Base-by-base conservation (phyloP, 768 basidiomycete genomes). In the Lepiota venenata region DNA sequence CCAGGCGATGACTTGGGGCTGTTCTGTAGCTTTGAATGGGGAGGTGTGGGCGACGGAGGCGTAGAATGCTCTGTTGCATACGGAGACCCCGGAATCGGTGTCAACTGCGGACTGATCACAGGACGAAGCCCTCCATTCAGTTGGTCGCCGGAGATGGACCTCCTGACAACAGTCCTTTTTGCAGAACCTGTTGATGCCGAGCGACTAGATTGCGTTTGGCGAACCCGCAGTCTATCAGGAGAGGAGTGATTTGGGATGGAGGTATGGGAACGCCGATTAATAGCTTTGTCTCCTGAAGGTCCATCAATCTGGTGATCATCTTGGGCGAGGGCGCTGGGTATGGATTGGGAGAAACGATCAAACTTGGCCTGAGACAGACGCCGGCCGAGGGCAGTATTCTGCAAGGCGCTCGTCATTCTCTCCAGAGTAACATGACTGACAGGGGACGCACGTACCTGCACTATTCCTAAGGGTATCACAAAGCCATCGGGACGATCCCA, bases 401-500 rank as follows among this genome's bases (percentile, higher is more conserved):
- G 55, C n/a, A 27, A 38, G 25, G 21, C 37, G 48, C 14, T 48
- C 21, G 20, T 50, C 18, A 38, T 27, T 21, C 9, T 15, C 10
- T 4, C 7, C 21, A 21, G 40, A 14, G 21, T 15, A 18, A 15
- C 15, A 21, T 4, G n/a, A 25, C 41, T 32, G 37, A 14, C 36
- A 39, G 29, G 22, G n/a, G 49, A 38, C 47, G 44, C 41, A 62
- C 74, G 62, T 61, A 84, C 91, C 78, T 96, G 93, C 15, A 96
- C 84, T 60, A 93, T 82, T 11, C 87, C 87, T 48, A 98, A 74
- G 35, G 94, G 94, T 57, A 98, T 96, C 27, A 98, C 88, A 66
- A 97, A 94, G 32, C 85, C 89, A 20, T 77, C 70, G 12, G 94
- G 94, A n/a, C 88, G 81, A 55, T 91, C 91, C 94, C 94, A 98